Evolutionary conservation across 345 rosid species (phyloP), one percentile per base, ranked within the genome.

Genomic region (Corchorus capsularis): DNA sequence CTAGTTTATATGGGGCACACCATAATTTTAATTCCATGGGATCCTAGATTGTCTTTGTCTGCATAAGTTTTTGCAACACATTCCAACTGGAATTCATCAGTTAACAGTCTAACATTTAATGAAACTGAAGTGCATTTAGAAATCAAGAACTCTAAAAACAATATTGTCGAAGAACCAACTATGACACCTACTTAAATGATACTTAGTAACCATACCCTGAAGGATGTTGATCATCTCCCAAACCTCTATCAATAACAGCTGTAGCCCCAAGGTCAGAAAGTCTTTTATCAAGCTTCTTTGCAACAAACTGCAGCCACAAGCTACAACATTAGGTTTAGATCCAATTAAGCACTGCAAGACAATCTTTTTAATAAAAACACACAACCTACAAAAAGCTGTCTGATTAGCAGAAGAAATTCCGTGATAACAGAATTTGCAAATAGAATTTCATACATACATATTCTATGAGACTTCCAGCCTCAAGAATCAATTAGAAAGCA

Each of bases 171-270:
- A 72, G 32, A 56, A 53, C 46, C 50, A 37, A 32, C 68, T 35
- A 64, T 64, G 55, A 53, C 5, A 17, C 54, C 15, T 71, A 70
- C 61, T 37, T 19, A 63, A n/a, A 50, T n/a, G 14, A 67, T 59
- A 75, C 59, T 45, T n/a, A 11, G 34, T 43, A 72, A 82, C 53
- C 86, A 77, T 96, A 96, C 99, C 99, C 98, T 83, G 98, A 92
- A 82, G 93, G 96, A 80, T 93, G 97, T 78, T 96, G 97, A 79
- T 96, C 98, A 84, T 96, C 96, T 65, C 99, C 99, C 75, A 96
- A 86, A 77, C 99, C 94, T 83, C 86, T 89, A 72, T 89, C 97
- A 83, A 92, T 56, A 79, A 93, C 77, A 75, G 87, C 56, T 49
- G 69, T 81, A 20, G 92, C 98, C 64, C 98, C 99, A 73, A 96